A percentile compares a stretch with the other conserved stretches of the same genome.
Evolutionary conservation across 164 flowering plant species (phyloP).

Genomic region (Amborella trichopoda): DNA sequence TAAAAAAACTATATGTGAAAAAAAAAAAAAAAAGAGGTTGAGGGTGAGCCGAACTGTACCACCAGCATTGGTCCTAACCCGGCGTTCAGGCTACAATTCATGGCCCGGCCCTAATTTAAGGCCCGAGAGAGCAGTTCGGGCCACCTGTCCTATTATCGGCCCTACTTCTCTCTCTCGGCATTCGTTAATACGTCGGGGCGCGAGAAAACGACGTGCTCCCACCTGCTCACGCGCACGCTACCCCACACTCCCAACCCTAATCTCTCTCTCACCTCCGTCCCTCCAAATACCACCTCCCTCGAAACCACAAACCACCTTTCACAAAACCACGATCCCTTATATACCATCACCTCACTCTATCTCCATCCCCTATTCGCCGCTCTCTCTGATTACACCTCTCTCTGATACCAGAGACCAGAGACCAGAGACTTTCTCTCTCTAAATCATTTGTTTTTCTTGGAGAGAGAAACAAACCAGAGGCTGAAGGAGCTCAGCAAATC

Average conservation of each 20-base stretch:
- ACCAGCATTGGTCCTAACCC: too few species aligned
- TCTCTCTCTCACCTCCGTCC: neutral
- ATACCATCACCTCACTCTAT: neutral
- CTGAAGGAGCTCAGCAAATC: too few species aligned
- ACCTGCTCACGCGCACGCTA: slow-evolving; percentile 48
- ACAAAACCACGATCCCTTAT: slow-evolving; percentile 47
- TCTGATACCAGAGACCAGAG: neutral
- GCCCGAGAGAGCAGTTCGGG: too few species aligned
- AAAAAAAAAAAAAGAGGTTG: too few species aligned
- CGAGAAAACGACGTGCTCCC: slow-evolving; percentile 55
- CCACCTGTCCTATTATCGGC: too few species aligned
- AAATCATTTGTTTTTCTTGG: neutral
- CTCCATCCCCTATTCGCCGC: neutral
- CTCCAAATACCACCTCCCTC: neutral
- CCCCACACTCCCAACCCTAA: slow-evolving; percentile 15
- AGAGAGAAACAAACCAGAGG: neutral
- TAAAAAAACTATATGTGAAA: too few species aligned
- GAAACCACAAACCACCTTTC: slow-evolving; percentile 2
- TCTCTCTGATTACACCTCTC: neutral
- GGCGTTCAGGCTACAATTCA: too few species aligned
- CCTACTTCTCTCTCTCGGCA: too few species aligned
- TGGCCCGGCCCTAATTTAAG: too few species aligned
- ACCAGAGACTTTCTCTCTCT: neutral
- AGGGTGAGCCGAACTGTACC: too few species aligned
- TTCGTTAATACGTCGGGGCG: slow-evolving; percentile 17